Evolutionary conservation across 805 yeast genomes (phyloP).

Genomic region (Metschnikowia henanensis): DNA sequence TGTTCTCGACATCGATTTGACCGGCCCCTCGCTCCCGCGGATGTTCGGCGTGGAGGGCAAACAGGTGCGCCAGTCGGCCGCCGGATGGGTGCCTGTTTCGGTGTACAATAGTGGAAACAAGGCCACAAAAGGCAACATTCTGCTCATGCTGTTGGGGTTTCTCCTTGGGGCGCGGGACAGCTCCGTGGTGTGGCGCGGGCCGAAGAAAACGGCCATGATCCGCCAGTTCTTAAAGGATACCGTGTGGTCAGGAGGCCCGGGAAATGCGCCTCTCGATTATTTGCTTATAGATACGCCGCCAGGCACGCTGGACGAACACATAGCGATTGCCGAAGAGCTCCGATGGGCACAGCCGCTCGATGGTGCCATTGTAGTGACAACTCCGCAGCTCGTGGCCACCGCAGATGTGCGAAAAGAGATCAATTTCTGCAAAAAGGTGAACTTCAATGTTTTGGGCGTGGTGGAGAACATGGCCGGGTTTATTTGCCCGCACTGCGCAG

Average conservation of each 20-base stretch:
- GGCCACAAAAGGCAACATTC: constrained; percentile 41
- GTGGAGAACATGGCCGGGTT: constrained; percentile 98
- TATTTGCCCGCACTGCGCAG: constrained; percentile 91
- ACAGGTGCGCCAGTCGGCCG: constrained; percentile 76
- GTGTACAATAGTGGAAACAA: constrained; percentile 22
- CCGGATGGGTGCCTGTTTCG: constrained; percentile 92
- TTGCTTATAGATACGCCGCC: constrained; percentile 96
- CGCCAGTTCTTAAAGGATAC: constrained; percentile 91
- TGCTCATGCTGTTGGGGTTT: constrained; percentile 88
- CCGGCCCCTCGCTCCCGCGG: constrained; percentile 95
- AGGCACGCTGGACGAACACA: constrained; percentile 98
- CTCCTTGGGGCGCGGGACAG: constrained; percentile 80
- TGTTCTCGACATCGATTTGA: constrained; percentile 89
- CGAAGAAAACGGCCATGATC: constrained; percentile 97
- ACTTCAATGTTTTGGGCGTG: constrained; percentile 76
- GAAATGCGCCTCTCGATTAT: constrained; percentile 54
- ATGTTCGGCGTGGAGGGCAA: constrained; percentile 88
- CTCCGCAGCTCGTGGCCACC: constrained; percentile 92
- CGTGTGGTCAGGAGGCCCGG: constrained; percentile 68
- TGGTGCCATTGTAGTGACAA: constrained; percentile 94
- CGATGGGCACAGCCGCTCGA: constrained; percentile 65
- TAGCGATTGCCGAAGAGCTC: constrained; percentile 92
- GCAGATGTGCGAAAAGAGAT: constrained; percentile 95
- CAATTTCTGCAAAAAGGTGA: constrained; percentile 86
- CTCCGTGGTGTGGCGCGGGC: constrained; percentile 98